Base-by-base conservation (phyloP, 257 asterid species). In the Cinchona pubescens region DNA sequence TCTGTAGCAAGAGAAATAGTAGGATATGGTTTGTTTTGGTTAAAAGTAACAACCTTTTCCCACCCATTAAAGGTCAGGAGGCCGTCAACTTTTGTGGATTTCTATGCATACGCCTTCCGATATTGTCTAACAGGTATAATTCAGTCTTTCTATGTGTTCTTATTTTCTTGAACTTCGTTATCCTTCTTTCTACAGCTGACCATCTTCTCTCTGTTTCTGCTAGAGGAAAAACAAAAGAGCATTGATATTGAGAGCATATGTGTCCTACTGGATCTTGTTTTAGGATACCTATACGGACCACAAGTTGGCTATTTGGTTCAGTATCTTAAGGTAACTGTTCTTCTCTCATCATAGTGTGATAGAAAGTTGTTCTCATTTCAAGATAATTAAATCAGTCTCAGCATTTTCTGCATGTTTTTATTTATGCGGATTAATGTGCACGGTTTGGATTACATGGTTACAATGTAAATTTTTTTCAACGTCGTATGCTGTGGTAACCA, bases 201-300 rank as follows among this genome's bases (percentile, higher is more conserved):
- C n/a, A 25, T 62, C 40, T 60, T 48, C 29, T 78, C 40, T 71
- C 49, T 81, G 80, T 60, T 73, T 82, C 48, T 81, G 81, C 55
- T 83, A 93, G 98, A 93, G 86, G 97, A 93, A 76, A 90, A 87
- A 81, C 95, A 93, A 75, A 93, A 91, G 88, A 90, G 96, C 85
- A 83, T 93, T 76, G 97, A 93, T 83, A 84, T 93, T 25, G 98
- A 93, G 84, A 91, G 88, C 76, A 75, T 89, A 67, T 93, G 95
- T 75, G 67, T 85, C 66, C 86, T 93, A 72, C 59, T 91, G 76
- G 91, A 90, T 75, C 88, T 93, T 79, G 94, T 93, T 82, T 81
- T 91, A 63, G 90, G 91, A 78, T 78, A 64, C 78, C 88, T 77
- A 61, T 91, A 80, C 76, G 89, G 80, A 56, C 78, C 82, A 45